phyloP scores from a whole-genome alignment of 768 basidiomycete species.

The Suillus paluster region DNA sequence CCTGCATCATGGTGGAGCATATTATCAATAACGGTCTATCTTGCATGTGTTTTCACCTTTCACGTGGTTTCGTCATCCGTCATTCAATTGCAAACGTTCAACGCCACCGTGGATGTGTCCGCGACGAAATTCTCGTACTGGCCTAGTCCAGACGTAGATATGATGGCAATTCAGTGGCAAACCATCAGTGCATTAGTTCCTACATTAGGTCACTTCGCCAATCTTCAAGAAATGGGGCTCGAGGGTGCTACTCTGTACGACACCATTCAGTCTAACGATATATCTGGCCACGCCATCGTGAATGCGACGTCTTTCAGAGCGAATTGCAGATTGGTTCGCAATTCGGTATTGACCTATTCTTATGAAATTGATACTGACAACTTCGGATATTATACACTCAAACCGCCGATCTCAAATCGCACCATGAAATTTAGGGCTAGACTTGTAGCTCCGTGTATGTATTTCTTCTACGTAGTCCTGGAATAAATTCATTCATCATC shows the following conservation, averaged over 20 bases:
- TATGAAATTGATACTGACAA: background rate
- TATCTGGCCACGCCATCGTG: slow-evolving; percentile 8
- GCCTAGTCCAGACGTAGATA: slow-evolving; percentile 11
- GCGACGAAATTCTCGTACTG: slow-evolving; percentile 5
- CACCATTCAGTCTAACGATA: background rate
- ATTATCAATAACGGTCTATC: slow-evolving; percentile 21
- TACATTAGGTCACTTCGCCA: background rate
- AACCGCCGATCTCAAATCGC: background rate
- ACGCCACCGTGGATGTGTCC: background rate
- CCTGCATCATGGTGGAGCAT: slow-evolving; percentile 16
- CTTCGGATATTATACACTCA: slow-evolving; percentile 2
- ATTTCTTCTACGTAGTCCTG: background rate
- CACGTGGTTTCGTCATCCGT: slow-evolving; percentile 27
- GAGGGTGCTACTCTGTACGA: slow-evolving; percentile 20
- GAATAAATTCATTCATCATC: background rate
- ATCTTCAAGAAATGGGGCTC: slow-evolving; percentile 12
- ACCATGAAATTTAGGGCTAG: background rate
- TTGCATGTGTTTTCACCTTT: slow-evolving; percentile 20
- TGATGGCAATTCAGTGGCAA: slow-evolving; percentile 8
- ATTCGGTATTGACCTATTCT: background rate
- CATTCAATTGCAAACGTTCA: slow-evolving; percentile 22
- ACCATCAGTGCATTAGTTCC: background rate
- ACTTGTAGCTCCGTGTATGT: background rate
- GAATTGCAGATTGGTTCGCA: slow-evolving; percentile 15
- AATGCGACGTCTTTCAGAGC: slow-evolving; percentile 18